These are phyloP conservation scores for Piper longum DNA, from an alignment of 164 flowering plant species.

Conservation along the genomic window DNA sequence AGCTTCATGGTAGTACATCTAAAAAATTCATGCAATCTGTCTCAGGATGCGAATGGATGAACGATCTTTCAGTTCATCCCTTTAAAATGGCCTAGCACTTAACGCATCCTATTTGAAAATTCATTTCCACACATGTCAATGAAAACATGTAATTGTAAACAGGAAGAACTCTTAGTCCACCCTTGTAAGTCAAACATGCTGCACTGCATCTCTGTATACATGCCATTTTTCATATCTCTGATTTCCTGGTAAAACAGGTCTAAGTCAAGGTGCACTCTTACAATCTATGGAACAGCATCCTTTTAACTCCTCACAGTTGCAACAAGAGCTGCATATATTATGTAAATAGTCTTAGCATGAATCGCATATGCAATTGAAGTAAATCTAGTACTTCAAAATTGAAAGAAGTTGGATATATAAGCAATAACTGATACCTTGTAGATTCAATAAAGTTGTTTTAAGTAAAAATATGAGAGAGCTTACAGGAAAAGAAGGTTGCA, in stretches of 20 bases:
- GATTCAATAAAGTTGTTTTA: background rate
- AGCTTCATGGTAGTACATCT: no score
- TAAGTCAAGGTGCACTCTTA: slow-evolving; percentile 52
- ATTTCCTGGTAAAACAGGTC: slow-evolving; percentile 52
- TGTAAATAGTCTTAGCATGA: no score
- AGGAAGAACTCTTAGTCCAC: no score
- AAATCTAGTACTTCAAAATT: background rate
- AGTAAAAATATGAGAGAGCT: slow-evolving; percentile 15
- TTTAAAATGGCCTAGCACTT: no score
- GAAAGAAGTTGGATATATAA: background rate
- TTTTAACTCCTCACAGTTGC: slow-evolving; percentile 32
- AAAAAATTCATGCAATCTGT: no score
- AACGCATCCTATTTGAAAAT: no score
- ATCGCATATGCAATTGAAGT: no score
- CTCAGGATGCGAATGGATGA: no score
- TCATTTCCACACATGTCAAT: no score
- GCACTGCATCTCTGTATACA: slow-evolving; percentile 37
- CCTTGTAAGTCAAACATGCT: slow-evolving; percentile 1
- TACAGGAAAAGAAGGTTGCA: slow-evolving; percentile 89
- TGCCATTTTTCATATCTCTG: slow-evolving; percentile 89
- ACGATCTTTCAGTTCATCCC: no score
- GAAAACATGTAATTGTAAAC: no score
- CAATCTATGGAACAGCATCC: slow-evolving; percentile 72
- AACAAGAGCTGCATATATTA: slow-evolving; percentile 45
- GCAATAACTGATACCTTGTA: background rate